phyloP scores from a whole-genome alignment of 345 rosid genomes.

The Brassica cretica region DNA sequence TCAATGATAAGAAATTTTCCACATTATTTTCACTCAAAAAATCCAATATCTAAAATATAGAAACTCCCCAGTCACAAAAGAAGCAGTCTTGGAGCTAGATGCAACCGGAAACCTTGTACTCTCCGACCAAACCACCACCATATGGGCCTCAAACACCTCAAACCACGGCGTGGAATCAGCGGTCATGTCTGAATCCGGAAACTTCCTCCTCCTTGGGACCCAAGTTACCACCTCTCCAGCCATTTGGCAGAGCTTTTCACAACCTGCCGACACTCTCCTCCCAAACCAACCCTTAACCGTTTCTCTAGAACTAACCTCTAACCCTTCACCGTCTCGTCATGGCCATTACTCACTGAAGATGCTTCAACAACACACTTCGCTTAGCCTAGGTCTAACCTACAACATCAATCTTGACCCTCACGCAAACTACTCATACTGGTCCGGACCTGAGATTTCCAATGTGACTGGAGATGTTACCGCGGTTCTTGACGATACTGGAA shows the following conservation, averaged over 20 bases:
- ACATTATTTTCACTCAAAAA: conserved; percentile 30
- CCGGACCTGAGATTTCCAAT: conserved; percentile 82
- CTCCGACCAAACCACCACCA: conserved; percentile 43
- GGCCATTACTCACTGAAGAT: conserved; percentile 78
- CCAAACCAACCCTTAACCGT: conserved; percentile 82
- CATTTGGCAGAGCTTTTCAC: conserved; percentile 77
- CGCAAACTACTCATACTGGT: conserved; percentile 84
- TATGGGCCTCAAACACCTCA: conserved; percentile 85
- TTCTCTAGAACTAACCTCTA: conserved; percentile 65
- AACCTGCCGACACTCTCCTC: conserved; percentile 83
- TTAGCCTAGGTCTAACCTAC: conserved; percentile 80
- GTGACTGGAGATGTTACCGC: conserved; percentile 82
- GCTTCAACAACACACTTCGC: conserved; percentile 81
- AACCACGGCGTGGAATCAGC: conserved; percentile 52
- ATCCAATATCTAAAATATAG: conserved; percentile 63
- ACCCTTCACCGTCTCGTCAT: conserved; percentile 45
- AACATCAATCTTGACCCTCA: conserved; percentile 45
- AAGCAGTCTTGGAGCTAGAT: conserved; percentile 72
- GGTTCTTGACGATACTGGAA: conserved; percentile 69
- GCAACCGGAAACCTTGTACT: conserved; percentile 74
- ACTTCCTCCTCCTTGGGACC: conserved; percentile 56
- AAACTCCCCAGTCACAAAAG: conserved; percentile 70
- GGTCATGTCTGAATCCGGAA: conserved; percentile 76
- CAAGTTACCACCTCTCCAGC: conserved; percentile 36
- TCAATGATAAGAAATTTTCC: not conserved